Base-by-base conservation (phyloP, 2,329 filamentous ascomycete genomes). In the Gaeumannomyces tritici region DNA sequence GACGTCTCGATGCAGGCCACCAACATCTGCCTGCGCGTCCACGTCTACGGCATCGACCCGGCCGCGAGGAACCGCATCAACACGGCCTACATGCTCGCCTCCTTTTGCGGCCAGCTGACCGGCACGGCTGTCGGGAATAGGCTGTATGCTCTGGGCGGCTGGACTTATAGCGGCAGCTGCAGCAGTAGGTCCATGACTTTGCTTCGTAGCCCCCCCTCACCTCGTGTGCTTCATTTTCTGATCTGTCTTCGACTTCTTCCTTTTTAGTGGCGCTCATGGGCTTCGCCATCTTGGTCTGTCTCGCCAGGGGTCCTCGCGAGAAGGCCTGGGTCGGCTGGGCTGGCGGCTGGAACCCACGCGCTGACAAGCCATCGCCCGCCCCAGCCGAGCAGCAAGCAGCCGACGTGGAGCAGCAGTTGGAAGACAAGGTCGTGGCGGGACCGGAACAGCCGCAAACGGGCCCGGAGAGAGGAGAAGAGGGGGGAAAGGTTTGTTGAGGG, bases 31-130 rank as follows among this genome's bases (percentile, higher is more conserved):
- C 92, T 93, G 68, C 77, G 90, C 0, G 80, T 81, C 0, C 80
- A 84, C 4, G 89, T 95, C 26, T 93, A 90, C 67, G 75, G 77
- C 1, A 85, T 93, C 27, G 87, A 89, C 61, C 86, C 89, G 0
- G 86, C 84, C 64, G 86, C 87, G 0, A 76, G 89, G 5, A 95
- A 92, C 73, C 75, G 90, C 4, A 82, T 93, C 28, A 95, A 95
- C 70, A 92, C 90, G 0, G 89, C 87, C 1, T 95, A 91, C 69
- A 95, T 93, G 90, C 80, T 92, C 0, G 80, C 82, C 9, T 85
- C 84, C 0, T 93, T 93, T 69, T 85, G 82, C 31, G 90, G 90
- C 0, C 90, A 95, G 75, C 67, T 95, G 58, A 87, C 86, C 2
- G 90, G 90, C 0, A 88, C 86, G 0, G 79, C 83, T 1, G 83